A percentile compares a stretch with the other conserved stretches of the same genome.
phyloP scores from a whole-genome alignment of 192 early-diverging fungal species.

The Entomortierella chlamydospora region DNA sequence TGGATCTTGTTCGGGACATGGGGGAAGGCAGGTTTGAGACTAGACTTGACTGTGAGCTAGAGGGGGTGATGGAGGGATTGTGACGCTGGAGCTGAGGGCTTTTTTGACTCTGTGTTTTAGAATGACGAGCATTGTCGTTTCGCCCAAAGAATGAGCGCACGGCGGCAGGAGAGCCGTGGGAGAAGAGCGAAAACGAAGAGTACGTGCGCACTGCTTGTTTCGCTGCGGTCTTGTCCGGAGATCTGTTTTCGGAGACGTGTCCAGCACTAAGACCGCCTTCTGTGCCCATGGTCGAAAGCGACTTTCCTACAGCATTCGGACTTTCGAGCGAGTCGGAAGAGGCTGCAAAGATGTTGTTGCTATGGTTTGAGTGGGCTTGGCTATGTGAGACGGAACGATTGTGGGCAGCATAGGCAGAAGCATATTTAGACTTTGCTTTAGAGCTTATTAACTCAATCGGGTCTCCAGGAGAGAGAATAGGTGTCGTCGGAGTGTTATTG shows the following conservation, averaged over 20 bases:
- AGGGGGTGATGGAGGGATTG: slow-evolving; percentile 40
- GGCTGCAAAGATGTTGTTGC: slow-evolving; percentile 42
- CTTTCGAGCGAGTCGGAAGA: not conserved
- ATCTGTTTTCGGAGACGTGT: slow-evolving; percentile 3
- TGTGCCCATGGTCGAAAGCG: slow-evolving; percentile 22
- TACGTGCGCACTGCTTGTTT: not conserved
- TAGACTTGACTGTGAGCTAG: slow-evolving; percentile 39
- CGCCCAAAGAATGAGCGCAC: slow-evolving; percentile 13
- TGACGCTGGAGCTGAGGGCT: slow-evolving; percentile 2
- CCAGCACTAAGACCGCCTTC: slow-evolving; percentile 8
- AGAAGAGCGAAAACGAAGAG: slow-evolving; percentile 17
- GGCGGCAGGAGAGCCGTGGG: slow-evolving; percentile 31
- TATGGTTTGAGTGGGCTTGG: slow-evolving; percentile 42
- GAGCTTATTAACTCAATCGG: not conserved
- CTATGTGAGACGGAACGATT: slow-evolving; percentile 39
- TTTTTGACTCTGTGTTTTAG: not conserved
- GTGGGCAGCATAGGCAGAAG: slow-evolving; percentile 25
- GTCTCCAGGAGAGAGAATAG: slow-evolving; percentile 7
- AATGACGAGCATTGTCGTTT: slow-evolving; percentile 17
- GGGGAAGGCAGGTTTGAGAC: slow-evolving; percentile 51
- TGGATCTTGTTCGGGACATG: slow-evolving; percentile 11
- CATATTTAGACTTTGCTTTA: slow-evolving; percentile 34
- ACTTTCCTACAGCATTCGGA: not conserved
- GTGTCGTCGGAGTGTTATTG: slow-evolving; percentile 2
- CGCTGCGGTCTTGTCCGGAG: not conserved